phyloP scores from a whole-genome alignment of 305 asterid species.

The Fraxinus dipetala region DNA sequence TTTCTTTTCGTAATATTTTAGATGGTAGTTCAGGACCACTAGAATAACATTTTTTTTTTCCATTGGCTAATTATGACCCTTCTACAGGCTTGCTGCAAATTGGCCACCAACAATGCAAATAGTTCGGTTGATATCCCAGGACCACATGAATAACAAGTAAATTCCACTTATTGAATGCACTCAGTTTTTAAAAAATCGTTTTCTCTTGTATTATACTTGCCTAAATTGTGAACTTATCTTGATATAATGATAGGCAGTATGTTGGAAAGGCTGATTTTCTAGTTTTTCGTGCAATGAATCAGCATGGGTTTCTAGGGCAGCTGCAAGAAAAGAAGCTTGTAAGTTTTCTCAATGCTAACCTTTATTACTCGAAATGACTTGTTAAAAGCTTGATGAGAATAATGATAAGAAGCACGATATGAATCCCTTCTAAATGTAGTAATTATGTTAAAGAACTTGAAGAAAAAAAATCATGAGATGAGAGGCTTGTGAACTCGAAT shows the following conservation, averaged over 20 bases:
- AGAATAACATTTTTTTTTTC: not conserved
- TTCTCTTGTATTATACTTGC: slow-evolving; percentile 9
- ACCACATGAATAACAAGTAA: slow-evolving; percentile 99
- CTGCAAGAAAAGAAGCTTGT: slow-evolving; percentile 98
- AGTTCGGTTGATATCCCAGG: slow-evolving; percentile 96
- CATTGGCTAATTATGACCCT: not conserved
- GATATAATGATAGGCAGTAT: slow-evolving; percentile 61
- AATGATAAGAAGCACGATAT: not conserved
- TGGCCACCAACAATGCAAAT: slow-evolving; percentile 97
- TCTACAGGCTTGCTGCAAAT: slow-evolving; percentile 85
- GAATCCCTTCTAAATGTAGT: not conserved
- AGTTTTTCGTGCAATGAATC: slow-evolving; percentile 97
- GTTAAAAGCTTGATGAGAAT: not conserved
- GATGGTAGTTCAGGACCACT: not conserved
- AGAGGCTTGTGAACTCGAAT: not conserved
- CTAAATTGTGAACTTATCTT: slow-evolving; percentile 12
- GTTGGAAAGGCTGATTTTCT: slow-evolving; percentile 96
- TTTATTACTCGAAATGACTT: not conserved
- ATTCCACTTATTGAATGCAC: slow-evolving; percentile 13
- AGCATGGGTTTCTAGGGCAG: slow-evolving; percentile 98
- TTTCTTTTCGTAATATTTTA: not conserved
- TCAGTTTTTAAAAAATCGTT: not conserved
- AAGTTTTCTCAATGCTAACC: slow-evolving; percentile 36
- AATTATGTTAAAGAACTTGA: not conserved
- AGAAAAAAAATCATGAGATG: not conserved